Conservation (phyloP, 305 asterid genomes). For the Fraxinus angustifolia region DNA sequence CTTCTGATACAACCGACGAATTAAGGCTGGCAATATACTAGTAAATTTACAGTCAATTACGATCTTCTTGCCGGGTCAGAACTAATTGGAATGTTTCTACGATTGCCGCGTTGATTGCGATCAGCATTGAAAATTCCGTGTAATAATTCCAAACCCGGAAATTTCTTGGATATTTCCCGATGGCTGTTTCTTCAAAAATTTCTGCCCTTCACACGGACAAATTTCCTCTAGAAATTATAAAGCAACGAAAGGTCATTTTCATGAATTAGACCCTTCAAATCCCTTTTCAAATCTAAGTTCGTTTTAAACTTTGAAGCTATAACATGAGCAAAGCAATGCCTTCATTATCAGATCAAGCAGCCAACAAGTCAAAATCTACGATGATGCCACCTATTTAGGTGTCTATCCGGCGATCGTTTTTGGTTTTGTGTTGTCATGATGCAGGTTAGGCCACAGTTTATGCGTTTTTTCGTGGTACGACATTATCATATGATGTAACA, state of each 20-base stretch:
- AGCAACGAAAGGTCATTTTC: neutral
- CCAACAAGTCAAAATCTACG: constrained; percentile 2
- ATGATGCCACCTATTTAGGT: neutral
- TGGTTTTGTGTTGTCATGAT: constrained; percentile 17
- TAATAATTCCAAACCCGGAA: constrained; percentile 9
- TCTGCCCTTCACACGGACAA: constrained; percentile 24
- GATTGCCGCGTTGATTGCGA: neutral
- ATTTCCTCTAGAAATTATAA: neutral
- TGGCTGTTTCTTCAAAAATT: constrained; percentile 16
- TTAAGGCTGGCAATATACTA: neutral
- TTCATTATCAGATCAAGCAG: neutral
- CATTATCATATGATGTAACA: neutral
- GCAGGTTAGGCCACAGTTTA: constrained; percentile 27
- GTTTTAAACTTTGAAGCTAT: neutral
- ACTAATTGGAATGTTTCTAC: neutral
- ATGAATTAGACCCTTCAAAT: constrained; percentile 3
- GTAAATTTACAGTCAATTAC: neutral
- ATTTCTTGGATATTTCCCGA: constrained; percentile 24
- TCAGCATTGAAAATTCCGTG: neutral
- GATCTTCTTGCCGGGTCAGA: neutral
- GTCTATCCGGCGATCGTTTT: neutral
- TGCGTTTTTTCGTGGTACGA: neutral
- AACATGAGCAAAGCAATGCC: neutral
- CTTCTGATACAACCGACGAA: neutral
- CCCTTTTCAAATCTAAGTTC: neutral